Conservation (phyloP, 1,139 yeast genomes). For the Hanseniaspora sp. region DNA sequence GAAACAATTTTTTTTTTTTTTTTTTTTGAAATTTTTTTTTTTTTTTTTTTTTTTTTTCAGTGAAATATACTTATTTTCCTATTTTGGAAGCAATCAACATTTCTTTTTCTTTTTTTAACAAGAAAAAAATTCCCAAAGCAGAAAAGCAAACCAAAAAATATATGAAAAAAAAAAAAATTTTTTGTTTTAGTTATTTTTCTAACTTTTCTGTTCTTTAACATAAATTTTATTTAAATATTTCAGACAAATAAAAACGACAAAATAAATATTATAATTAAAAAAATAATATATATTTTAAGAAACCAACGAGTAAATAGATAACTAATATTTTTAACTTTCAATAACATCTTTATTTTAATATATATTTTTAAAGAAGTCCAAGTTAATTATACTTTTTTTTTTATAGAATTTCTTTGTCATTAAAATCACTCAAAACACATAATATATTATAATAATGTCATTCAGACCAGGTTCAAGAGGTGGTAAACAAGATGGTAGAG, state of each 20-base stretch:
- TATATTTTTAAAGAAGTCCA: background rate
- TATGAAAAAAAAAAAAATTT: background rate
- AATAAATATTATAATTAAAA: background rate
- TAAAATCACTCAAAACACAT: background rate
- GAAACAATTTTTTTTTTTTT: too few relatives aligned
- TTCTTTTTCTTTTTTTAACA: background rate
- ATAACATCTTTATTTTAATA: background rate
- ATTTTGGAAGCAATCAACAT: background rate
- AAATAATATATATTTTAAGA: background rate
- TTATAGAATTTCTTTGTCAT: background rate
- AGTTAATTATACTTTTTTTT: background rate
- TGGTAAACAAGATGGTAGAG: conserved; percentile 35
- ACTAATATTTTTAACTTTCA: background rate
- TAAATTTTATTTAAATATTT: too few relatives aligned
- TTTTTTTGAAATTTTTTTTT: background rate
- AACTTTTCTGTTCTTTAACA: background rate
- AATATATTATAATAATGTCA: conserved; percentile 34
- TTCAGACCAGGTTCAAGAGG: conserved; percentile 45
- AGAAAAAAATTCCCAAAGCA: background rate
- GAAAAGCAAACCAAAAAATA: background rate
- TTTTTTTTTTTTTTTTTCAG: background rate
- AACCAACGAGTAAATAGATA: conserved; percentile 14
- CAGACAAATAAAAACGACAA: too few relatives aligned
- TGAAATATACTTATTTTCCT: background rate
- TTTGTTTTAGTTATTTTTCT: background rate